Evolutionary conservation across 768 basidiomycete species (phyloP), one percentile per base, ranked within the genome.

Genomic region (Mycena kentingensis): DNA sequence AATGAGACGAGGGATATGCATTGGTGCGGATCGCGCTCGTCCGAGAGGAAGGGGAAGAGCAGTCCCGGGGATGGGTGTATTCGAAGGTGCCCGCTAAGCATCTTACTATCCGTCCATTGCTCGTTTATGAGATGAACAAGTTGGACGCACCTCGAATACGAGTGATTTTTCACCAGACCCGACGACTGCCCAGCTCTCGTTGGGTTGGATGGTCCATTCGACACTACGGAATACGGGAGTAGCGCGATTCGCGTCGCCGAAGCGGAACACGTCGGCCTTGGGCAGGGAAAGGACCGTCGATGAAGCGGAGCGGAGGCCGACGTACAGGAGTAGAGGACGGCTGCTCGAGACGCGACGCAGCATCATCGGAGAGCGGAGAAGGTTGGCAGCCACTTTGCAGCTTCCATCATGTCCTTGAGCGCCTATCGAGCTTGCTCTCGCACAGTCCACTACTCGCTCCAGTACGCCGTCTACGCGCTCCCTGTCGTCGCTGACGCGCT

Each of bases 131-230:
- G 46, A 7, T 47, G 24, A 49, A 16, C 22, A 32, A 38, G 22
- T 10, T 21, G 21, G 27, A 31, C 27, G 13, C 63, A 90, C 91
- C 75, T 88, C 82, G 52, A 93, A 78, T 13, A 90, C 49, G 0
- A 74, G 70, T 0, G 78, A 69, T 56, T 88, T 88, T 54, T 84
- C 81, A 19, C 83, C 81, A 18, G 82, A 77, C 1, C 84, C 83
- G 4, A 93, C 75, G 8, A 93, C 76, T 0, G 86, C 90, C 91
- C 91, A 93, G 15, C 76, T 82, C 63, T 91, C 80, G 24, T 77
- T 77, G 18, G 84, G 76, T 21, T 76, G 67, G 0, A 88, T 74
- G 5, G 74, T 79, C 87, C 87, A 88, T 13, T 75, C 64, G 1
- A 87, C 64, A 52, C 77, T 70, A 0, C 68, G 75, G 57, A 88